Conservation (phyloP, 306 rosid genomes). For the Vigna angularis region DNA sequence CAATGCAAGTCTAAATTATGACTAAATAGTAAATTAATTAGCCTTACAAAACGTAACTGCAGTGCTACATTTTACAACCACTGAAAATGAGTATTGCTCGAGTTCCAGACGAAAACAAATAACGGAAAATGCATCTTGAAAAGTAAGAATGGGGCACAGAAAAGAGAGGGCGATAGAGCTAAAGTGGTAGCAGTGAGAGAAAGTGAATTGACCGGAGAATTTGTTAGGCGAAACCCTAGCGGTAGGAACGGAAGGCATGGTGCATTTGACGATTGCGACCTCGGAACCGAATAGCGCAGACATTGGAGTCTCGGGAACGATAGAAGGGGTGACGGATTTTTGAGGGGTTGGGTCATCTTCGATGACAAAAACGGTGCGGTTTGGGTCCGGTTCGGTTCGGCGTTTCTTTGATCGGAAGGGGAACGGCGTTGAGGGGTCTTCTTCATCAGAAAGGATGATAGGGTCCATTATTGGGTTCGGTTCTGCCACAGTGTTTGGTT, state of each 20-base stretch:
- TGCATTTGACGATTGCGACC: constrained; percentile 65
- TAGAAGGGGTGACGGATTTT: constrained; percentile 53
- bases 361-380: constrained; percentile 60
- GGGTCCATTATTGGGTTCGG: constrained; percentile 47
- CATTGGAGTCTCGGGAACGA: constrained; percentile 81
- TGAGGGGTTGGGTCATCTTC: constrained; percentile 84
- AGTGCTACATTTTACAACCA: background rate
- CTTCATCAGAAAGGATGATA: constrained; percentile 87
- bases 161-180: background rate
- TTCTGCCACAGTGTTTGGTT: background rate
- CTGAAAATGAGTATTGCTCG: constrained; percentile 27
- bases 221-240: constrained; percentile 54
- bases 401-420: constrained; percentile 63
- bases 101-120: background rate
- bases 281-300: constrained; percentile 57
- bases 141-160: no score
- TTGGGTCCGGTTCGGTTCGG: constrained; percentile 52
- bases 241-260: constrained; percentile 33
- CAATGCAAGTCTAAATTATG: background rate
- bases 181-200: background rate
- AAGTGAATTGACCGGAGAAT: constrained; percentile 48
- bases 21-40: background rate
- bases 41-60: background rate
- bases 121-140: background rate
- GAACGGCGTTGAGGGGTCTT: constrained; percentile 57